Evolutionary conservation across 2,329 filamentous ascomycete genomes (phyloP).

Genomic region (Didymella glomerata): DNA sequence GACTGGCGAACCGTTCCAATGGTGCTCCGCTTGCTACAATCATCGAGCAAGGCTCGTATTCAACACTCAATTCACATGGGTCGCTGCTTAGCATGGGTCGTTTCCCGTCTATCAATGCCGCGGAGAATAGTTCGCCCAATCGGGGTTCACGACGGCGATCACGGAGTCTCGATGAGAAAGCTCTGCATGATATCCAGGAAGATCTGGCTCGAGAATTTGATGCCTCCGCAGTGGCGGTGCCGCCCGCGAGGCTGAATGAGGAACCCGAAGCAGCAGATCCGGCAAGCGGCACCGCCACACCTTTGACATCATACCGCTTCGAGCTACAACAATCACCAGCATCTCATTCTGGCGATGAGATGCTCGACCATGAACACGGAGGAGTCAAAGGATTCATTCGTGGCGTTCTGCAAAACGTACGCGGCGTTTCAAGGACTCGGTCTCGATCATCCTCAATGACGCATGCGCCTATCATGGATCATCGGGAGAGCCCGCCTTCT

Average conservation of each 20-base stretch:
- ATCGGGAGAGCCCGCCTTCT: constrained; percentile 16
- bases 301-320: constrained; percentile 14
- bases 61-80: constrained; percentile 50
- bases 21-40: constrained; percentile 56
- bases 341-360: constrained; percentile 15
- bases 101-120: constrained; percentile 28
- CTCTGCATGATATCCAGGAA: constrained; percentile 32
- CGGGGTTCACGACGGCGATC: constrained; percentile 24
- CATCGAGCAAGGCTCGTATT: constrained; percentile 53
- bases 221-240: not conserved
- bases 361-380: constrained; percentile 17
- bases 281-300: constrained; percentile 20
- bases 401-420: constrained; percentile 35
- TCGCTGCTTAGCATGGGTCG: constrained; percentile 38
- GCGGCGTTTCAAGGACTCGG: constrained; percentile 30
- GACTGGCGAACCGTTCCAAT: constrained; percentile 41
- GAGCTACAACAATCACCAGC: constrained; percentile 15
- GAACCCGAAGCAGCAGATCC: constrained; percentile 8
- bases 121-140: constrained; percentile 29
- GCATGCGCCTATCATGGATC: constrained; percentile 17
- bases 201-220: constrained; percentile 23
- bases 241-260: constrained; percentile 13
- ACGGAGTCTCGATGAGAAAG: constrained; percentile 30
- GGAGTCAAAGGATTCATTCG: constrained; percentile 34
- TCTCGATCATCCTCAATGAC: constrained; percentile 30